phyloP scores from a whole-genome alignment of 306 rosid species.

The Rosa chinensis region DNA sequence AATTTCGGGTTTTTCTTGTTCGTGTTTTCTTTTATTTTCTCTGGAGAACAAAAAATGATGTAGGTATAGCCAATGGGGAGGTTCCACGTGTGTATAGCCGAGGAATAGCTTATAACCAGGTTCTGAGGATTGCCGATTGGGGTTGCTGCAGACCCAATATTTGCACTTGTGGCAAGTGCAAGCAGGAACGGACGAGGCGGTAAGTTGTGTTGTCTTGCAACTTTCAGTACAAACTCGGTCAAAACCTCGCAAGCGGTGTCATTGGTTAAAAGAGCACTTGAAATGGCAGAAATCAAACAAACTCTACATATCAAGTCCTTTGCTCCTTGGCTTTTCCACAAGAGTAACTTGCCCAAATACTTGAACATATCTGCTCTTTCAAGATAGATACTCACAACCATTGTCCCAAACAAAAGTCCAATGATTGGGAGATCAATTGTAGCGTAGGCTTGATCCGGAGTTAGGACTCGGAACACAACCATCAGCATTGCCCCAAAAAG shows the following conservation, averaged over 20 bases:
- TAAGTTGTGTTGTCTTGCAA: constrained; percentile 78
- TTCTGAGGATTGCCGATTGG: constrained; percentile 96
- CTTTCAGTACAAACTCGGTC: constrained; percentile 80
- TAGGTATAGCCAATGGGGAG: constrained; percentile 31
- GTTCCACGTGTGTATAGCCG: constrained; percentile 49
- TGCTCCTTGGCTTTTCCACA: constrained; percentile 84
- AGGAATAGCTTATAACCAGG: constrained; percentile 75
- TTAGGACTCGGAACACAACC: constrained; percentile 63
- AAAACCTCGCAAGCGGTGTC: constrained; percentile 86
- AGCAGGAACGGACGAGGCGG: constrained; percentile 91
- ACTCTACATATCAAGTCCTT: constrained; percentile 77
- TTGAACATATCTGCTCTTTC: constrained; percentile 93
- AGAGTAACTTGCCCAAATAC: constrained; percentile 72
- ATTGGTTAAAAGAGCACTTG: constrained; percentile 86
- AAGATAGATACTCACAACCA: constrained; percentile 90
- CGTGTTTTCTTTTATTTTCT: neutral
- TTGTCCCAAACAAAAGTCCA: constrained; percentile 93
- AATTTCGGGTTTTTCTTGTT: neutral
- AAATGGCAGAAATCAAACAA: constrained; percentile 76
- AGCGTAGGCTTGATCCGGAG: constrained; percentile 71
- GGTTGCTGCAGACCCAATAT: constrained; percentile 87
- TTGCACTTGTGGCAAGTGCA: constrained; percentile 90
- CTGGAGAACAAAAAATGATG: constrained; percentile 31
- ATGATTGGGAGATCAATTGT: constrained; percentile 83
- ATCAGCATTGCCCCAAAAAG: constrained; percentile 86